Conservation (phyloP, 2,329 filamentous ascomycete genomes). For the Alternaria ventricosa region DNA sequence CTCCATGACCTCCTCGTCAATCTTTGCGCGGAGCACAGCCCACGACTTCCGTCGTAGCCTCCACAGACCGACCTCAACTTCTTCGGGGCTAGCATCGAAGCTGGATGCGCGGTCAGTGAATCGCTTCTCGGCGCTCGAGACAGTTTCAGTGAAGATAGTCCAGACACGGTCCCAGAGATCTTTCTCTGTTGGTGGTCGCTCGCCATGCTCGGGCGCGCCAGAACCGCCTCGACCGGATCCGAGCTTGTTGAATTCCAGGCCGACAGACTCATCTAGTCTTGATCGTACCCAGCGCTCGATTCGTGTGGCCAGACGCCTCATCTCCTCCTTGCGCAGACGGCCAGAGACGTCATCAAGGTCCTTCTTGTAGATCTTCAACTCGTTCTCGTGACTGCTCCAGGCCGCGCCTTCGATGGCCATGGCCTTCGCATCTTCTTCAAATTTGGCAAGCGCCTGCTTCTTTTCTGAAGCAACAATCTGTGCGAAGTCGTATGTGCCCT, state of each 20-base stretch:
- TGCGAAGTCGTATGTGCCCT: constrained; percentile 93
- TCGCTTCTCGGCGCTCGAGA: constrained; percentile 81
- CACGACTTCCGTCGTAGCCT: constrained; percentile 91
- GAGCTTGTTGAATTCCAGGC: constrained; percentile 94
- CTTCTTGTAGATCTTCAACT: constrained; percentile 81
- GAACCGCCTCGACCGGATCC: constrained; percentile 85
- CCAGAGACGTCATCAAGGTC: constrained; percentile 89
- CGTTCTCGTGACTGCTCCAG: constrained; percentile 88
- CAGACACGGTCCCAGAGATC: constrained; percentile 97
- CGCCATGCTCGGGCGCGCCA: constrained; percentile 78
- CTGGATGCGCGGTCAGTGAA: constrained; percentile 90
- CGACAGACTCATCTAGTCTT: constrained; percentile 83
- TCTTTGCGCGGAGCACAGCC: constrained; percentile 85
- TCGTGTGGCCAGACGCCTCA: constrained; percentile 87
- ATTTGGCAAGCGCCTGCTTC: constrained; percentile 74
- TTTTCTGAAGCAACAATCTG: constrained; percentile 89
- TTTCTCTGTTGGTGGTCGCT: constrained; percentile 75
- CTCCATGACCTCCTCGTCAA: constrained; percentile 98
- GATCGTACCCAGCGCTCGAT: constrained; percentile 95
- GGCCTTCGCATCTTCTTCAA: constrained; percentile 75
- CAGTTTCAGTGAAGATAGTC: constrained; percentile 81
- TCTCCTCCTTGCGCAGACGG: constrained; percentile 89
- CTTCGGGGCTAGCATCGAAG: constrained; percentile 89
- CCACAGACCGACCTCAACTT: constrained; percentile 93
- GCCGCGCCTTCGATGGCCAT: constrained; percentile 78